These are phyloP conservation scores for Lasiodiplodia sp. DNA, from an alignment of 2,329 filamentous ascomycete species.

Conservation along the genomic window DNA sequence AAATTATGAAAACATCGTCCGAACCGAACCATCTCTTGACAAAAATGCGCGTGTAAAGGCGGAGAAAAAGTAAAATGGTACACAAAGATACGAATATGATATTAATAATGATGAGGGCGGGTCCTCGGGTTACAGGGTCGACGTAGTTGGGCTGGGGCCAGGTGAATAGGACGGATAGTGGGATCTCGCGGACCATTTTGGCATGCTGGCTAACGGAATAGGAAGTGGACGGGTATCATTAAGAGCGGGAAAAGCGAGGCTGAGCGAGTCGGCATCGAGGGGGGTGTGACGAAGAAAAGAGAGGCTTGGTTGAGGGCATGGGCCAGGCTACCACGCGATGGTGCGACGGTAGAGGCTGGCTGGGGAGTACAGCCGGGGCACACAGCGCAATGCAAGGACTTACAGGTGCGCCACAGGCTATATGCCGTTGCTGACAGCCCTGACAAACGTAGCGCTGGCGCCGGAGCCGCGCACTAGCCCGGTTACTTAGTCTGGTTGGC, in stretches of 20 bases:
- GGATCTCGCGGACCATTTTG: slow-evolving; percentile 38
- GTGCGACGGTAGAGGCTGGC: slow-evolving; percentile 13
- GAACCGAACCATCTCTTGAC: slow-evolving; percentile 53
- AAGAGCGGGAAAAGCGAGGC: too few relatives aligned
- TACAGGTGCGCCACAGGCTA: not conserved
- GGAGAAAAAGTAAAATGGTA: slow-evolving; percentile 44
- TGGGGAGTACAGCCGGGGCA: not conserved
- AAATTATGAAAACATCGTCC: slow-evolving; percentile 51
- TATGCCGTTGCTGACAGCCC: not conserved
- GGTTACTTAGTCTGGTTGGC: not conserved
- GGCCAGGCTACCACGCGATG: slow-evolving; percentile 16
- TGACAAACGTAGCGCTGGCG: not conserved
- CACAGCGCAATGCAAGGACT: slow-evolving; percentile 14
- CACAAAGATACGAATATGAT: slow-evolving; percentile 48
- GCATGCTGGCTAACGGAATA: not conserved
- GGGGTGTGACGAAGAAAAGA: not conserved
- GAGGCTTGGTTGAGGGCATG: not conserved
- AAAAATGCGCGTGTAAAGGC: slow-evolving; percentile 50
- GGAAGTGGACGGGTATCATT: not conserved
- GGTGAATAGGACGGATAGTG: slow-evolving; percentile 42
- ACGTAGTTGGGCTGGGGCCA: slow-evolving; percentile 53
- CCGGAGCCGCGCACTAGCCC: not conserved
- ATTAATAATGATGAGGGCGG: slow-evolving; percentile 50
- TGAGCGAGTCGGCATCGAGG: not conserved
- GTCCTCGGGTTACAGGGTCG: slow-evolving; percentile 50